Percentiles rank a stretch among this genome's conserved stretches.
These are phyloP conservation scores for Berkeleyomyces rouxiae DNA, from an alignment of 2,329 filamentous ascomycete species.

Conservation along the genomic window DNA sequence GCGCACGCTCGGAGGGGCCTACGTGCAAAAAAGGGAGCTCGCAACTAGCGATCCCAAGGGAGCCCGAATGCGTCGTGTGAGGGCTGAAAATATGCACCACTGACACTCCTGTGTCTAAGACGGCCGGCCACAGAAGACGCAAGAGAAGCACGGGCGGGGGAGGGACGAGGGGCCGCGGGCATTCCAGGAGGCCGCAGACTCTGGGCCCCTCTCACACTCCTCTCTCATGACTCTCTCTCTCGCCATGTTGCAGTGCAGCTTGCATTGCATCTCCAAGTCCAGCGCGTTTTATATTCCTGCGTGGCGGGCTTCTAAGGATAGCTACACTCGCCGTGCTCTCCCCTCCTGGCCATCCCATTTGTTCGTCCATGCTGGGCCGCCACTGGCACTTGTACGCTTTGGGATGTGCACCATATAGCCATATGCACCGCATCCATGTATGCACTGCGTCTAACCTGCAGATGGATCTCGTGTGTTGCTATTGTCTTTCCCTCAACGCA, in stretches of 20 bases:
- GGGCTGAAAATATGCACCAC: neutral
- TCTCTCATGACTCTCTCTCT: neutral
- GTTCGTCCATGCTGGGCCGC: too few relatives aligned
- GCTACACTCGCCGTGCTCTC: neutral
- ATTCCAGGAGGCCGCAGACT: neutral
- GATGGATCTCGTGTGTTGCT: neutral
- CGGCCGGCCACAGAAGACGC: neutral
- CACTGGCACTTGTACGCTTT: too few relatives aligned
- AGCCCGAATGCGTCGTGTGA: neutral
- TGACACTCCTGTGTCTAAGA: too few relatives aligned
- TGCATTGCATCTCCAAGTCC: neutral
- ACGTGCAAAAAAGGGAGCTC: neutral
- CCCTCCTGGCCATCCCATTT: too few relatives aligned
- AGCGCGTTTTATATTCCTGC: neutral
- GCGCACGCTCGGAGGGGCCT: too few relatives aligned
- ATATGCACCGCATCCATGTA: neutral
- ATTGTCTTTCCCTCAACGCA: neutral
- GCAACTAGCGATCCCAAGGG: neutral
- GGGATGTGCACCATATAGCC: neutral
- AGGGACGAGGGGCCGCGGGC: neutral
- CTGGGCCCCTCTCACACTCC: neutral
- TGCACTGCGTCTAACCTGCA: neutral
- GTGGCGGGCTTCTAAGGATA: neutral
- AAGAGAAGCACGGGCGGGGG: neutral
- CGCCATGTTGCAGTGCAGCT: neutral